Conservation (phyloP, 2,329 filamentous ascomycete species). For the Rutstroemia sp. region DNA sequence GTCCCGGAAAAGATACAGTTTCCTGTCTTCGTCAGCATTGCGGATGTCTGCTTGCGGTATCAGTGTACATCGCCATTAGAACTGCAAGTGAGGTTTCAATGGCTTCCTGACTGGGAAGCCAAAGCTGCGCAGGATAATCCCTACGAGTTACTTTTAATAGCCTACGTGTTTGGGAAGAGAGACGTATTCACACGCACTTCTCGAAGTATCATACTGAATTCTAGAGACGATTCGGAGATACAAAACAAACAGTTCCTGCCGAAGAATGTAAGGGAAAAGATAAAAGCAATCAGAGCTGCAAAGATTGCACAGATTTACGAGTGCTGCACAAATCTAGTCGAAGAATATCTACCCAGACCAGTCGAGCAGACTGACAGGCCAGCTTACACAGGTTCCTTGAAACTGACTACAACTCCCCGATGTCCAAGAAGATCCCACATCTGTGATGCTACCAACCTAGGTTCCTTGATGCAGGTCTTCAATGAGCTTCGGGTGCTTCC, state of each 20-base stretch:
- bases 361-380: constrained; percentile 11
- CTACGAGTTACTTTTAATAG: constrained; percentile 43
- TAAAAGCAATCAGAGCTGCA: constrained; percentile 40
- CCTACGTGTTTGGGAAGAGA: constrained; percentile 44
- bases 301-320: constrained; percentile 45
- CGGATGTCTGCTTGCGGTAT: constrained; percentile 43
- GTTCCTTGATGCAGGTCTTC: constrained; percentile 46
- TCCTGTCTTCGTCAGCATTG: constrained; percentile 43
- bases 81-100: constrained; percentile 41
- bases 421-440: constrained; percentile 43
- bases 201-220: constrained; percentile 41
- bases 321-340: constrained; percentile 37
- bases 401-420: constrained; percentile 36
- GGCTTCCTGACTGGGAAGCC: constrained; percentile 46
- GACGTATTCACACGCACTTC: constrained; percentile 43
- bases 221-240: constrained; percentile 37
- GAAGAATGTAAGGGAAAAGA: constrained; percentile 38
- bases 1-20: constrained; percentile 42
- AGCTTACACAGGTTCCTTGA: constrained; percentile 18
- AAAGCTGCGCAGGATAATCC: constrained; percentile 39
- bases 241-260: constrained; percentile 39
- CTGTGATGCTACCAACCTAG: constrained; percentile 46
- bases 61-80: constrained; percentile 45
- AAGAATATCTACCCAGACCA: constrained; percentile 38
- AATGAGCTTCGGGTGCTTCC: constrained; percentile 40